Base-by-base conservation (phyloP, 768 basidiomycete genomes). In the Leccinum subgranulosum region DNA sequence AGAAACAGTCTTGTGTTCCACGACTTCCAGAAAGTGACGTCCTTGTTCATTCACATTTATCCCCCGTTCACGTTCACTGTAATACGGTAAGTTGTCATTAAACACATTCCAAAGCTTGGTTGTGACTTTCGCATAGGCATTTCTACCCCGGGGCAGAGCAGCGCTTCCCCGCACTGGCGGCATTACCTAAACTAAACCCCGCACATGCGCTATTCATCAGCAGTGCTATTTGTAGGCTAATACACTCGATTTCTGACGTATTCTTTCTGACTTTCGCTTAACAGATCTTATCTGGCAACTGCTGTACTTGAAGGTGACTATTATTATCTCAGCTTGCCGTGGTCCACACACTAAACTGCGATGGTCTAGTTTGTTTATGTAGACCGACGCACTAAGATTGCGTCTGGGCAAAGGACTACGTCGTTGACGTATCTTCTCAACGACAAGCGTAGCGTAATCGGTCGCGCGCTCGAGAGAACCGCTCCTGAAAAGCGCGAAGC, bases 1-100 rank as follows among this genome's bases (percentile, higher is more conserved):
- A 82, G 97, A 59, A 99, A 99, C 68, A 95, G 92, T 62, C 84
- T 99, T 23, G 97, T 99, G 3, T 99, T 99, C 76, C 97, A 99
- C 67, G 94, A 96, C 66, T 81, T 85, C 55, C 97, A 99, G 72
- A 98, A 98, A 73, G 91, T 98, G 68, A 98, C 92, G 17, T 93
- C 90, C 10, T 76, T 99, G 25, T 98, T 95, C 75, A 84, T 99
- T 31, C 97, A 99, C 69, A 88, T 98, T 56, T 98, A 97, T 67
- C 83, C 92, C 0, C 92, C 97, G 0, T 84, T 96, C 60, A 86
- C 88, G 3, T 91, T 99, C 65, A 94, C 92, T 14, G 88, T 94
- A 23, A 94, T 98, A 55, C 81, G 91, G 92, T 90, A 60, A 31
- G 85, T 73, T 19, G 28, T 50, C 63, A 19, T 27, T 19, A 48